Conservation (phyloP, 2,329 filamentous ascomycete genomes). For the Penicillium polonicum region DNA sequence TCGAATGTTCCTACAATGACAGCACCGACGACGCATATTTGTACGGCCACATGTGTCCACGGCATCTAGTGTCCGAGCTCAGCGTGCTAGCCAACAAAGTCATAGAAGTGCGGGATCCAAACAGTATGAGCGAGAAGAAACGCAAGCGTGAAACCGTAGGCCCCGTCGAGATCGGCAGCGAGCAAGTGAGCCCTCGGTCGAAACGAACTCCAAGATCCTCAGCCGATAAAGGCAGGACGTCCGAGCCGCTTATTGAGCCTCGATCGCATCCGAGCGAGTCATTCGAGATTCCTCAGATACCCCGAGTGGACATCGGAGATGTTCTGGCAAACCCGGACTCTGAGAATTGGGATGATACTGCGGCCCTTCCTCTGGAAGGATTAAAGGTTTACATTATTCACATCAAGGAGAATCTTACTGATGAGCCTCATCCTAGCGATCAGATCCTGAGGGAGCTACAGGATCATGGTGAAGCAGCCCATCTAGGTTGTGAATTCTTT, state of each 20-base stretch:
- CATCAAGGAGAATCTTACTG: conserved; percentile 79
- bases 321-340: conserved; percentile 14
- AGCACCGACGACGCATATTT: conserved; percentile 72
- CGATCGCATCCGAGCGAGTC: neutral
- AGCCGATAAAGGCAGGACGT: conserved; percentile 4
- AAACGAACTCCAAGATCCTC: conserved; percentile 20
- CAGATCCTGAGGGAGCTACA: conserved; percentile 68
- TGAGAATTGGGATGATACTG: conserved; percentile 19
- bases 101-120: conserved; percentile 48
- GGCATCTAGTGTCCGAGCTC: conserved; percentile 78
- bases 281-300: conserved; percentile 3
- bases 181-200: conserved; percentile 30
- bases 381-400: conserved; percentile 87
- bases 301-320: neutral
- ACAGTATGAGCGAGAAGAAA: conserved; percentile 37
- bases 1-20: conserved; percentile 93
- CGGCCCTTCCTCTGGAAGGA: conserved; percentile 60
- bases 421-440: conserved; percentile 64
- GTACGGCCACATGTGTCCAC: conserved; percentile 85
- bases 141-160: conserved; percentile 38
- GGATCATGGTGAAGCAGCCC: conserved; percentile 62
- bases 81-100: conserved; percentile 69
- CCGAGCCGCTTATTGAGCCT: neutral
- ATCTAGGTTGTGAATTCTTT: conserved; percentile 76
- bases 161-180: conserved; percentile 15